Conservation (phyloP, 2,329 filamentous ascomycete species). For the Hymenoscyphus occultus region DNA sequence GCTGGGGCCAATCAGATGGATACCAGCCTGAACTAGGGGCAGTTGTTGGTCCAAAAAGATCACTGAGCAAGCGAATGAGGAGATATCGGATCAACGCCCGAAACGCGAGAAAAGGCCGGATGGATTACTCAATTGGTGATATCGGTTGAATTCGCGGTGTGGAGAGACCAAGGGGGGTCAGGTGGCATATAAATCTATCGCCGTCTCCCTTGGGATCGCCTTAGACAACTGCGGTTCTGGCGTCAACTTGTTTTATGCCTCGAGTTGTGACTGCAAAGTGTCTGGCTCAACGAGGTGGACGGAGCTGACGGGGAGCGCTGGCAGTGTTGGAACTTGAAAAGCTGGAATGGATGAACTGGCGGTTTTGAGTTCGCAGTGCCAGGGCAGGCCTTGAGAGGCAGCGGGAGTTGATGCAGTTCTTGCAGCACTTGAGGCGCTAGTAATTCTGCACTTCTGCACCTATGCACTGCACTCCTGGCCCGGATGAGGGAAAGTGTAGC, state of each 20-base stretch:
- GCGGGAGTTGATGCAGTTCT: background rate
- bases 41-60: slow-evolving; percentile 7
- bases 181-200: background rate
- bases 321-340: background rate
- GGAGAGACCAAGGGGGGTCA: background rate
- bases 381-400: background rate
- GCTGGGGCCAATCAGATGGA: background rate
- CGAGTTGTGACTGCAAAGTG: background rate
- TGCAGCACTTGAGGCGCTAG: background rate
- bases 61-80: slow-evolving; percentile 9
- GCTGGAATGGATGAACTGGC: background rate
- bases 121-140: background rate
- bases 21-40: background rate
- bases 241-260: background rate
- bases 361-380: slow-evolving; percentile 1
- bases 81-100: slow-evolving; percentile 12
- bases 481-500: background rate
- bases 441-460: background rate
- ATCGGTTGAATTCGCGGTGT: background rate
- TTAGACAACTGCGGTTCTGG: background rate
- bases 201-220: background rate
- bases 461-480: background rate
- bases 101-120: slow-evolving; percentile 11
- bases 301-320: background rate
- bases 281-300: background rate